Conservation (phyloP, 2,329 filamentous ascomycete genomes). For the Herpotrichia juniperi region DNA sequence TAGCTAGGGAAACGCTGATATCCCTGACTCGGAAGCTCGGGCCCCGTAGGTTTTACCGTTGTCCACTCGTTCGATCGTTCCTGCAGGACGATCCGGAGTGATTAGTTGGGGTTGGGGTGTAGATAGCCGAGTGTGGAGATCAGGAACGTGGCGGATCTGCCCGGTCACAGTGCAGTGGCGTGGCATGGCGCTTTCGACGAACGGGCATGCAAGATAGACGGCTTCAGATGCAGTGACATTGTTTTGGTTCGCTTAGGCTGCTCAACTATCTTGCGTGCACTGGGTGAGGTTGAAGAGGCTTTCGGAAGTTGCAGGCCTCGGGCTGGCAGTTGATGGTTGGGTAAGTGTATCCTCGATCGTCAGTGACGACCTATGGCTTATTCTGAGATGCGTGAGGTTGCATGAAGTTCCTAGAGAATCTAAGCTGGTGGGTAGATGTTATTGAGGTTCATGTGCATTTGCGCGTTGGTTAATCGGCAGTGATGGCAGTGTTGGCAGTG, state of each 20-base stretch:
- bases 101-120: conserved; percentile 16
- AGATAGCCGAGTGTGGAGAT: conserved; percentile 14
- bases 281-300: too few relatives aligned
- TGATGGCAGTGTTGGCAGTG: too few relatives aligned
- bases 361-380: too few relatives aligned
- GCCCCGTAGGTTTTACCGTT: conserved; percentile 3
- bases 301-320: too few relatives aligned
- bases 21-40: conserved; percentile 13
- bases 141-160: conserved; percentile 4
- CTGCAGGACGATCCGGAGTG: conserved; percentile 29
- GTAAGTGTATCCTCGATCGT: too few relatives aligned
- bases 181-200: neutral
- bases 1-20: neutral
- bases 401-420: neutral
- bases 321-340: too few relatives aligned
- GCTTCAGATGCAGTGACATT: neutral
- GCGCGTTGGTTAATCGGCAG: neutral
- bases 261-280: too few relatives aligned
- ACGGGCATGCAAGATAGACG: too few relatives aligned
- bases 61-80: conserved; percentile 9
- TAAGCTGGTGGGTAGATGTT: neutral
- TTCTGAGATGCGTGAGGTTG: neutral
- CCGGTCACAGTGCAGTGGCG: neutral
- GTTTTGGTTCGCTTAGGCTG: neutral
- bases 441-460: too few relatives aligned